Base-by-base conservation (phyloP, 192 early-diverging fungal species). In the Geranomyces michiganensis region DNA sequence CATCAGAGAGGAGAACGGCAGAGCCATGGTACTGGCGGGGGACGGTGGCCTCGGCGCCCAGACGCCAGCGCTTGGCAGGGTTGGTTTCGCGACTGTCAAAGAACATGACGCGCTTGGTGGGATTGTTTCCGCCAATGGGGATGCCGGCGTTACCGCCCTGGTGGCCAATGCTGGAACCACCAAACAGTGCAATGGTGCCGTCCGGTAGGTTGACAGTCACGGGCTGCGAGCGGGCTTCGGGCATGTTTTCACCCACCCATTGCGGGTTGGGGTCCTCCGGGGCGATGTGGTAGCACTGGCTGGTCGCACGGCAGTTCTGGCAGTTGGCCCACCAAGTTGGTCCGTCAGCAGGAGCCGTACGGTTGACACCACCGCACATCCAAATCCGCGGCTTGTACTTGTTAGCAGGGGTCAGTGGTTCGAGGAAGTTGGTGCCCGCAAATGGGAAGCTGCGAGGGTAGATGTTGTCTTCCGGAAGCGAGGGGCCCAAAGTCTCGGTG, bases 361-460 rank as follows among this genome's bases (percentile, higher is more conserved):
- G 31, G 17, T 71, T 69, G 32, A 56, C 66, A 1, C 81, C 81
- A 15, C 81, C 81, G 67, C 81, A 82, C 24, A 82, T 41, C 72
- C 75, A 65, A 46, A 79, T 56, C 29, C 71, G 77, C 14, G 75
- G 60, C 19, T 60, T 72, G 70, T 77, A 82, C 24, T 73, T 73
- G 60, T 74, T 75, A 1, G 65, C 67, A 0, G 44, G 43, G 5
- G 72, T 77, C 62, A 82, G 58, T 8, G 81, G 81, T 7, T 73
- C 49, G 51, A 82, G 14, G 46, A 67, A 76, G 48, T 71, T 51
- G 9, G 77, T 76, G 19, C 75, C 75, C 5, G 80, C 74, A 43
- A 76, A 70, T 3, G 76, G 72, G 51, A 73, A 73, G 55, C 59
- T 62, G 13, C 71, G 62, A 8, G 63, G 63, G n/a, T 67, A 67